These are phyloP conservation scores for Pseudogymnoascus sp. DNA, from an alignment of 2,329 filamentous ascomycete species.

Conservation along the genomic window DNA sequence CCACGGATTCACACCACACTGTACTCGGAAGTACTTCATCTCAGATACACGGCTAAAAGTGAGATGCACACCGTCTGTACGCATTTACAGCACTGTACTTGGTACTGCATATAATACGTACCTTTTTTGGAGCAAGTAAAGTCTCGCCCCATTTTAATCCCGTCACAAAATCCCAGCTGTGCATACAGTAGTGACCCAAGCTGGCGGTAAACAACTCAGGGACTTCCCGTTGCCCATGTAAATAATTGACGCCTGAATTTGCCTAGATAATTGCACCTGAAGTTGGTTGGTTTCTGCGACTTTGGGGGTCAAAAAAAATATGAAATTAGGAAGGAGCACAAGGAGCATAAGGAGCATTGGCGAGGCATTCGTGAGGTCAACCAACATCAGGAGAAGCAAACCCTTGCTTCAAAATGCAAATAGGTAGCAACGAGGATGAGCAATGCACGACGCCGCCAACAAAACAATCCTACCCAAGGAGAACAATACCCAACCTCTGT, in stretches of 20 bases:
- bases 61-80: constrained; percentile 2
- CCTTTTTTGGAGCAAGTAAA: background rate
- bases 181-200: constrained; percentile 2
- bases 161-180: background rate
- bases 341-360: background rate
- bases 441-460: background rate
- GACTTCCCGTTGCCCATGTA: background rate
- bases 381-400: background rate
- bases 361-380: background rate
- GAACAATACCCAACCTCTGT: background rate
- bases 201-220: background rate
- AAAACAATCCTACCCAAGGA: background rate
- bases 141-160: constrained; percentile 1
- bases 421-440: background rate
- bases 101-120: constrained; percentile 1
- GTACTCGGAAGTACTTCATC: background rate
- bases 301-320: background rate
- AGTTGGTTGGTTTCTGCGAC: background rate
- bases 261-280: background rate
- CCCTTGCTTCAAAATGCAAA: background rate
- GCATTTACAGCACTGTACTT: background rate
- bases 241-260: constrained; percentile 4
- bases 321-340: background rate
- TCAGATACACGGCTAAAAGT: background rate
- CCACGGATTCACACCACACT: background rate